phyloP scores from a whole-genome alignment of 2,329 filamentous ascomycete genomes.

The Fusarium incarnatum region DNA sequence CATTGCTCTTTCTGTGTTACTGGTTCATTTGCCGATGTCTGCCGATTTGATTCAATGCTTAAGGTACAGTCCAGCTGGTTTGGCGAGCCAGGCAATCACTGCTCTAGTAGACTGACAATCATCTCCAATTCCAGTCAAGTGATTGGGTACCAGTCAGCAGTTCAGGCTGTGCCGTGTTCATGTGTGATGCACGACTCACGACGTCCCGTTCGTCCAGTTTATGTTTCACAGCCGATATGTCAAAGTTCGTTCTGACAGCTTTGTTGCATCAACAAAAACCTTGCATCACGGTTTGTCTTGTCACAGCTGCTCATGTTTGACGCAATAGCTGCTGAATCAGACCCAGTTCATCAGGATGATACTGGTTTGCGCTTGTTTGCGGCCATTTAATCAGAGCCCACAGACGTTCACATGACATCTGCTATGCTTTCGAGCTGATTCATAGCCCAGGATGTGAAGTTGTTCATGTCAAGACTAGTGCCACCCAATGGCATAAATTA shows the following conservation, averaged over 20 bases:
- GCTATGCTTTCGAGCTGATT: conserved; percentile 19
- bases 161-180: conserved; percentile 8
- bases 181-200: conserved; percentile 24
- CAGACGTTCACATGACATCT: not conserved
- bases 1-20: not conserved
- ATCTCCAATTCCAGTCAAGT: conserved; percentile 20
- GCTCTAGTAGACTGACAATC: conserved; percentile 7
- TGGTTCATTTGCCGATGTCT: not conserved
- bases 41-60: conserved; percentile 9
- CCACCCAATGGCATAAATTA: conserved; percentile 9
- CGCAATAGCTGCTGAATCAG: conserved; percentile 34
- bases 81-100: conserved; percentile 22
- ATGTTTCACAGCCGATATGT: conserved; percentile 23
- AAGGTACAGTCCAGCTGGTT: not conserved
- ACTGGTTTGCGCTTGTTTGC: not conserved
- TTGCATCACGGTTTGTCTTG: not conserved
- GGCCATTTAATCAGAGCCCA: conserved; percentile 17
- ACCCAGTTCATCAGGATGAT: conserved; percentile 1
- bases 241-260: conserved; percentile 8
- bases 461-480: conserved; percentile 13
- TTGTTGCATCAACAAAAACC: conserved; percentile 4
- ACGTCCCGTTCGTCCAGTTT: conserved; percentile 2
- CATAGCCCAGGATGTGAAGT: conserved; percentile 7
- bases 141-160: conserved; percentile 18
- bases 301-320: conserved; percentile 9